Evolutionary conservation across 2,329 filamentous ascomycete genomes (phyloP).

Genomic region (Fusarium oxysporum): DNA sequence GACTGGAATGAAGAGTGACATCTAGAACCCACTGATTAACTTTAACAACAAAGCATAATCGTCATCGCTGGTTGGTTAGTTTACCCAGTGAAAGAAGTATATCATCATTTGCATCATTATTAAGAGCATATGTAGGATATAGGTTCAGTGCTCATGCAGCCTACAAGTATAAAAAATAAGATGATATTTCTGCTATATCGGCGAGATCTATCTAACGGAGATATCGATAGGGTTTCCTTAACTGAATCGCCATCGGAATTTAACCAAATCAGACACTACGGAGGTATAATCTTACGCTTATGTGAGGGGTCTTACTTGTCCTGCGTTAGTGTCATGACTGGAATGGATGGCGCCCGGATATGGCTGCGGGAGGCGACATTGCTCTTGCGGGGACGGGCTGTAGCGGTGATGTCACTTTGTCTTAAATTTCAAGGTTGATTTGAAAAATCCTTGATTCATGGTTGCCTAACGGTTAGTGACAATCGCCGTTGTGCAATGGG

Average conservation of each 20-base stretch:
- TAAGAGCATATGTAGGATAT: too few relatives aligned
- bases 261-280: background rate
- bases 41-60: background rate
- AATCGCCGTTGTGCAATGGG: background rate
- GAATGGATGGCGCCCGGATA: slow-evolving; percentile 24
- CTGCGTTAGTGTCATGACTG: background rate
- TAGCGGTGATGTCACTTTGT: background rate
- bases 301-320: background rate
- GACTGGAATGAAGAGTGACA: background rate
- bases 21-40: background rate
- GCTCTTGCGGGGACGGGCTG: too few relatives aligned
- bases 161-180: background rate
- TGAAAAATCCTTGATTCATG: background rate
- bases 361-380: background rate
- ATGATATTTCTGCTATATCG: background rate
- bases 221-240: background rate
- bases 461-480: background rate
- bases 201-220: background rate
- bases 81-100: fast-evolving
- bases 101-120: fast-evolving
- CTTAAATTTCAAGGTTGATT: fast-evolving
- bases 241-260: background rate
- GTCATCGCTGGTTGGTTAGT: background rate
- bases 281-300: background rate
- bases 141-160: too few relatives aligned